Evolutionary conservation across 805 yeast genomes (phyloP).

Genomic region (Lachancea meyersii): DNA sequence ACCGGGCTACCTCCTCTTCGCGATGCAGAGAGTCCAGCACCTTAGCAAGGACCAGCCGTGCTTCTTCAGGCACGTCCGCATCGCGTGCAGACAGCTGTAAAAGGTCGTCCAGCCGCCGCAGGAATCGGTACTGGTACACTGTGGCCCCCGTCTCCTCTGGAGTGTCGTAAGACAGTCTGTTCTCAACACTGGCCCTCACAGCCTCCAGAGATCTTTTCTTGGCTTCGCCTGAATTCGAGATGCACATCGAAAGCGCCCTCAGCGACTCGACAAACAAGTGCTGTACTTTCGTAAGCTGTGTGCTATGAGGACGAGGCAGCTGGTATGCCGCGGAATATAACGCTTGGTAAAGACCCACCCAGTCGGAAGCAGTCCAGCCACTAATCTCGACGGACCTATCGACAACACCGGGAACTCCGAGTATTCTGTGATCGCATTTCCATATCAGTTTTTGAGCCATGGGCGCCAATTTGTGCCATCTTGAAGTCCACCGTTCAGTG

Average conservation of each 20-base stretch:
- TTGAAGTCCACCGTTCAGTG: conserved; percentile 1
- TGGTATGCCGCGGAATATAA: conserved; percentile 20
- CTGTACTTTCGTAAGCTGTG: conserved; percentile 18
- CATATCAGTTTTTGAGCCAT: conserved; percentile 9
- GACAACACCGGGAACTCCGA: conserved; percentile 1
- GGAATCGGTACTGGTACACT: conserved; percentile 24
- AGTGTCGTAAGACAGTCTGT: conserved; percentile 15
- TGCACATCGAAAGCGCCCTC: conserved; percentile 17
- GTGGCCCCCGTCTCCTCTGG: conserved; percentile 10
- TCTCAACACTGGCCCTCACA: conserved; percentile 25
- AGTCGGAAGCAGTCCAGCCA: conserved; percentile 9
- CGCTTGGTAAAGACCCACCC: conserved; percentile 25
- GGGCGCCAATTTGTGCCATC: conserved; percentile 5
- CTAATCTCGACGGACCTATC: not conserved
- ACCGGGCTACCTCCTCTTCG: conserved; percentile 24
- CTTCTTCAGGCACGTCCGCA: conserved; percentile 10
- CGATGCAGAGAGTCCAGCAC: conserved; percentile 17
- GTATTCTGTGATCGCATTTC: conserved; percentile 4
- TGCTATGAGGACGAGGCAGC: conserved; percentile 10
- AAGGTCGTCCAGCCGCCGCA: conserved; percentile 23
- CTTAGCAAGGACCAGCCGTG: conserved; percentile 5
- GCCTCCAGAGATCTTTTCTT: conserved; percentile 8
- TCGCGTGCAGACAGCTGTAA: conserved; percentile 20
- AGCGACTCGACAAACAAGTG: conserved; percentile 18
- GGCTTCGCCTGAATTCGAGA: conserved; percentile 9